Percentiles rank a stretch among this genome's conserved stretches.
These are phyloP conservation scores for Karstenula rhodostoma DNA, from an alignment of 2,329 filamentous ascomycete species.

Conservation along the genomic window DNA sequence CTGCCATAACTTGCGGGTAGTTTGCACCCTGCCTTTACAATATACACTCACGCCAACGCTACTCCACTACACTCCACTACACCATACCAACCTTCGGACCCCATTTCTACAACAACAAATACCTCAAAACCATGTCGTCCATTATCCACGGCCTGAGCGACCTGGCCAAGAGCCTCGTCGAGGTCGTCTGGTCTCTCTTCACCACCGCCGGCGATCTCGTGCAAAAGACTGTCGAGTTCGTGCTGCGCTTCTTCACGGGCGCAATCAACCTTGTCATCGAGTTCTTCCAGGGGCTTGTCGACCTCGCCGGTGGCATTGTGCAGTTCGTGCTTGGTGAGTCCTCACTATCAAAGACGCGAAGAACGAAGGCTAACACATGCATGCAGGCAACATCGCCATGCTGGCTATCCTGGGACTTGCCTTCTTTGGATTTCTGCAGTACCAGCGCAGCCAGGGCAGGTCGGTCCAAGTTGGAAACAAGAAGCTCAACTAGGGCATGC, in stretches of 20 bases:
- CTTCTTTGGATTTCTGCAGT: constrained; percentile 47
- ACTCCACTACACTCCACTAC: background rate
- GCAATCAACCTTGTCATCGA: constrained; percentile 41
- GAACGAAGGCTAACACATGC: constrained; percentile 18
- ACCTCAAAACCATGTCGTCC: constrained; percentile 36
- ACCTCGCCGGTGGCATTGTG: constrained; percentile 45
- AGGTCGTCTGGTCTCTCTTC: constrained; percentile 48
- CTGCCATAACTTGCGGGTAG: background rate
- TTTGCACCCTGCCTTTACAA: background rate
- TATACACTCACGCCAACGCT: background rate
- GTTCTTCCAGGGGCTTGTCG: constrained; percentile 44
- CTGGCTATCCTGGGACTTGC: constrained; percentile 42
- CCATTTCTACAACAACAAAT: constrained; percentile 12
- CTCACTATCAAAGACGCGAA: background rate
- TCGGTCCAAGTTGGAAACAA: constrained; percentile 47
- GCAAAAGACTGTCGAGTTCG: constrained; percentile 40
- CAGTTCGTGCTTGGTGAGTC: constrained; percentile 43
- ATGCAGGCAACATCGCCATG: constrained; percentile 45
- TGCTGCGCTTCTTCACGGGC: constrained; percentile 35
- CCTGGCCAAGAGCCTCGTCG: constrained; percentile 41
- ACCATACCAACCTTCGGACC: constrained; percentile 10
- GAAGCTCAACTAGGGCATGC: constrained; percentile 44
- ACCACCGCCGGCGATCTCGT: constrained; percentile 43
- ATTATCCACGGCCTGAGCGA: constrained; percentile 44
- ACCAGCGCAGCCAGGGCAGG: constrained; percentile 47